Conservation (phyloP, 441 rosid genomes). For the Syzygium malaccense region DNA sequence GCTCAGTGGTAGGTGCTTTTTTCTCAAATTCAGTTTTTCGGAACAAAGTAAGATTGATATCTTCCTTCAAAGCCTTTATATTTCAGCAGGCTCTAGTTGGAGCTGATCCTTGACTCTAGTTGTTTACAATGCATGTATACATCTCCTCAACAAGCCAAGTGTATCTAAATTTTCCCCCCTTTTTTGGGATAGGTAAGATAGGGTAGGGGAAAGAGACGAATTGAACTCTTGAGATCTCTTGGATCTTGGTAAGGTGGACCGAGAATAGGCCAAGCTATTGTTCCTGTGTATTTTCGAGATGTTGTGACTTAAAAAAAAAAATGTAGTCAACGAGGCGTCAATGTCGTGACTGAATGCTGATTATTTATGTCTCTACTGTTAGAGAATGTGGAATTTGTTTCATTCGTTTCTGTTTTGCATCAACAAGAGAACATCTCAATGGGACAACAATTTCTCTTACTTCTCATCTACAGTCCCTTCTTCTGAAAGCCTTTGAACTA, state of each 20-base stretch:
- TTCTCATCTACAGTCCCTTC: not conserved
- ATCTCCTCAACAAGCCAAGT: not conserved
- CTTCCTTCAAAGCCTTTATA: not conserved
- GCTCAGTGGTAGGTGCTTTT: not conserved
- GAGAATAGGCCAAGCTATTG: not conserved
- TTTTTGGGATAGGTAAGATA: not conserved
- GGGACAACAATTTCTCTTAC: not conserved
- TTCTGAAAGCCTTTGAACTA: not conserved
- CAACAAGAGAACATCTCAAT: not conserved
- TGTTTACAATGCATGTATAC: not conserved
- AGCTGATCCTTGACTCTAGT: not conserved
- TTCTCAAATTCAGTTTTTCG: not conserved
- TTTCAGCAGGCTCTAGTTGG: not conserved
- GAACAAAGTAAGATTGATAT: not conserved
- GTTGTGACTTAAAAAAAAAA: not conserved
- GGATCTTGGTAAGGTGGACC: not conserved
- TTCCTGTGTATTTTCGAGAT: not conserved
- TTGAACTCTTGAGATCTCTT: not conserved
- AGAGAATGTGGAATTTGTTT: not conserved
- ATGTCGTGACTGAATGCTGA: not conserved
- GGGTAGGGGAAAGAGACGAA: not conserved
- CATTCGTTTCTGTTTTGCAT: not conserved
- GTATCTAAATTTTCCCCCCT: not conserved
- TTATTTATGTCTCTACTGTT: not conserved
- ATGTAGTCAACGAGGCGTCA: not conserved